These are phyloP conservation scores for Solanum pimpinellifolium DNA, from an alignment of 257 asterid genomes.

Conservation along the genomic window DNA sequence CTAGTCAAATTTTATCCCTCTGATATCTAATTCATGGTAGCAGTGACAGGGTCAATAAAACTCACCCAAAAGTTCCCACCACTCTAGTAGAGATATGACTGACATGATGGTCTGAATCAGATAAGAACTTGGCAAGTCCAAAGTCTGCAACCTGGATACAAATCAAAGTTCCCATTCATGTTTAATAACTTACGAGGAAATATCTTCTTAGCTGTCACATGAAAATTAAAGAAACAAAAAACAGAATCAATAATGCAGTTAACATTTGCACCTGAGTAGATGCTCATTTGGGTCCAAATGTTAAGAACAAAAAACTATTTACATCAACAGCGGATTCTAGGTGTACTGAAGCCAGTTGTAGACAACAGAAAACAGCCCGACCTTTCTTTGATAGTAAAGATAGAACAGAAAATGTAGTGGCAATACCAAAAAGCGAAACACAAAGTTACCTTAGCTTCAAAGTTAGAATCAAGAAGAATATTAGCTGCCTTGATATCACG, in stretches of 20 bases:
- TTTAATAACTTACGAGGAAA: neutral
- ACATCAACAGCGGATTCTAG: neutral
- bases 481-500: slow-evolving; percentile 20
- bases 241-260: neutral
- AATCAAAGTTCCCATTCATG: neutral
- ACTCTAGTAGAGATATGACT: slow-evolving; percentile 14
- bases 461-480: slow-evolving; percentile 14
- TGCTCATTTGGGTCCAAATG: neutral
- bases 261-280: neutral
- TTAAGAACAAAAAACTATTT: neutral
- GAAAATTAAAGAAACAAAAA: neutral
- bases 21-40: neutral
- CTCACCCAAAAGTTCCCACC: slow-evolving; percentile 18
- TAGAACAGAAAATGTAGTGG: neutral
- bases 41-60: neutral
- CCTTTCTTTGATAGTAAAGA: neutral
- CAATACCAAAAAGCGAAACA: neutral
- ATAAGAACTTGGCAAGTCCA: slow-evolving; percentile 15
- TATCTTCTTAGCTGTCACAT: neutral
- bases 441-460: slow-evolving; percentile 12
- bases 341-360: neutral
- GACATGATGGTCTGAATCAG: neutral
- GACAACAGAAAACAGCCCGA: neutral
- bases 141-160: slow-evolving; percentile 11
- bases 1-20: neutral